phyloP scores from a whole-genome alignment of 1,284 basidiomycete genomes.

The Ceratobasidium sp. region DNA sequence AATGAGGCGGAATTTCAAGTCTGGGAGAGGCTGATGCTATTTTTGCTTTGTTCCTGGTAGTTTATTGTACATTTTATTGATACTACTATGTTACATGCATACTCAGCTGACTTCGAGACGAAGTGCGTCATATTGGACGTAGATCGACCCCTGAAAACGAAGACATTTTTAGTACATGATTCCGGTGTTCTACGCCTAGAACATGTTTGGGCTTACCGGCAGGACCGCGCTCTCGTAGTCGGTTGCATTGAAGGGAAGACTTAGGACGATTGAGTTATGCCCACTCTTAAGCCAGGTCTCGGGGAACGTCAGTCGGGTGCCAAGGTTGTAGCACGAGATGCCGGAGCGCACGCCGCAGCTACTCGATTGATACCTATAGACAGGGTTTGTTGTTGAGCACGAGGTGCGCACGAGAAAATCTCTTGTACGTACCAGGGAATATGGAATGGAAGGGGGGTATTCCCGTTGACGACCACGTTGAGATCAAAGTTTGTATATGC shows the following conservation, averaged over 20 bases:
- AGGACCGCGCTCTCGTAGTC: constrained; percentile 35
- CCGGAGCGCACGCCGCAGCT: constrained; percentile 49
- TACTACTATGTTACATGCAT: neutral
- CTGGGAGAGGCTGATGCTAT: constrained; percentile 2
- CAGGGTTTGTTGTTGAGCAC: neutral
- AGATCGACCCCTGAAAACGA: constrained; percentile 44
- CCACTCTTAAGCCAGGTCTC: constrained; percentile 43
- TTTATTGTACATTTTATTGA: constrained; percentile 3
- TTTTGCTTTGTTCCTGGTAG: constrained; percentile 17
- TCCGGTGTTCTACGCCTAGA: neutral
- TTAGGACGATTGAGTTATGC: constrained; percentile 48
- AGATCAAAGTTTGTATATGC: constrained; percentile 50
- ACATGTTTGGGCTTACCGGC: neutral
- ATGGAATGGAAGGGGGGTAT: constrained; percentile 46
- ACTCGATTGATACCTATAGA: constrained; percentile 48
- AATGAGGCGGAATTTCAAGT: neutral
- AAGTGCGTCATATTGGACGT: constrained; percentile 50
- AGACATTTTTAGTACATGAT: constrained; percentile 4
- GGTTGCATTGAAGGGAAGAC: constrained; percentile 50
- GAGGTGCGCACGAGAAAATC: neutral
- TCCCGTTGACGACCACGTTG: constrained; percentile 48
- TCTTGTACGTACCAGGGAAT: constrained; percentile 47
- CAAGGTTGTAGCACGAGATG: constrained; percentile 49
- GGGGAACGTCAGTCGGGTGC: constrained; percentile 48
- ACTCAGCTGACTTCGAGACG: constrained; percentile 47